Evolutionary conservation across 2,329 filamentous ascomycete species (phyloP).

Genomic region (Dothidotthia symphoricarpi): DNA sequence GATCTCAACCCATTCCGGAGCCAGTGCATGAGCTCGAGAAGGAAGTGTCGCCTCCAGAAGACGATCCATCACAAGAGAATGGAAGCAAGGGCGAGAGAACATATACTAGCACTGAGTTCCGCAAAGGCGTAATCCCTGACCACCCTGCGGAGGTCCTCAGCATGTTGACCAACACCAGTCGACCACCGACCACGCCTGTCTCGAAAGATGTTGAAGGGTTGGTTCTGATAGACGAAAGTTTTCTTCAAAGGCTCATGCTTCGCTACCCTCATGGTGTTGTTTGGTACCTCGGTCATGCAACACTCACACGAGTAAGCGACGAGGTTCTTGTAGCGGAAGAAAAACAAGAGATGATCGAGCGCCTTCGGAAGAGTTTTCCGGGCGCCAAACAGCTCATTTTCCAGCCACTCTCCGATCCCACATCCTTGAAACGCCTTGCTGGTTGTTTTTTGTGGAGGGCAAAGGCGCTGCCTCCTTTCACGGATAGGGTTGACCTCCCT

Average conservation of each 20-base stretch:
- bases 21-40: slow-evolving; percentile 13
- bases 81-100: not conserved
- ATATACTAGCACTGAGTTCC: slow-evolving; percentile 9
- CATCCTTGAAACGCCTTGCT: slow-evolving; percentile 15
- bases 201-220: slow-evolving; percentile 4
- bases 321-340: slow-evolving; percentile 6
- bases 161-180: not conserved
- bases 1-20: slow-evolving; percentile 9
- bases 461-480: slow-evolving; percentile 9
- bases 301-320: slow-evolving; percentile 4
- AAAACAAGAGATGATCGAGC: slow-evolving; percentile 2
- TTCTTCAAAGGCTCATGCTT: slow-evolving; percentile 15
- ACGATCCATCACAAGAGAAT: not conserved
- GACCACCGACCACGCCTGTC: not conserved
- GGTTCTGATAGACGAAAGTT: slow-evolving; percentile 12
- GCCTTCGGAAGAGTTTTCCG: slow-evolving; percentile 6
- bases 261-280: slow-evolving; percentile 12
- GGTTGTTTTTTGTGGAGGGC: slow-evolving; percentile 18
- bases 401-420: slow-evolving; percentile 16
- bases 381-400: slow-evolving; percentile 13
- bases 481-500: slow-evolving; percentile 11
- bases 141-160: slow-evolving; percentile 9
- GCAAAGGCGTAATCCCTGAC: slow-evolving; percentile 1
- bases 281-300: slow-evolving; percentile 9
- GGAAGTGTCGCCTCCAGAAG: not conserved